These are phyloP conservation scores for Fusarium euwallaceae DNA, from an alignment of 2,329 filamentous ascomycete genomes.

Conservation along the genomic window DNA sequence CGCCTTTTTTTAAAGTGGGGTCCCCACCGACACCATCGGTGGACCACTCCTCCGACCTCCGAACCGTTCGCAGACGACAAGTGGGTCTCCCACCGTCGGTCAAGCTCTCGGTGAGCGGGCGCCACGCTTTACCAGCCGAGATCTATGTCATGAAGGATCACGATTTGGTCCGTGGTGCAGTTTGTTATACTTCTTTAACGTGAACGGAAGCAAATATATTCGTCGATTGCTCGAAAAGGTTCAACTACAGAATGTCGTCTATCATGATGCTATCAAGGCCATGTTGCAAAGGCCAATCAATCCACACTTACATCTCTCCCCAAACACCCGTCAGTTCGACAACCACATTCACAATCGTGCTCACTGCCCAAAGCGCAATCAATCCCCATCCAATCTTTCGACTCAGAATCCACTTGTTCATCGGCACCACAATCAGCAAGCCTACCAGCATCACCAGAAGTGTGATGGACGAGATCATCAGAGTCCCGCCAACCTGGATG, in stretches of 20 bases:
- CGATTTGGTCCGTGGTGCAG: not conserved
- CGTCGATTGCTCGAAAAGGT: conserved; percentile 4
- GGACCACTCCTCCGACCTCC: conserved; percentile 26
- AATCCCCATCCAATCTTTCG: conserved; percentile 84
- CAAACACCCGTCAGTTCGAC: conserved; percentile 78
- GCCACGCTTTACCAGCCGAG: not conserved
- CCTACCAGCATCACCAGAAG: conserved; percentile 84
- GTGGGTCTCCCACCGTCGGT: conserved; percentile 7
- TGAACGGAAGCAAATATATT: not conserved
- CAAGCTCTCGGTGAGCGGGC: conserved; percentile 22
- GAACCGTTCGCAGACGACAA: conserved; percentile 15
- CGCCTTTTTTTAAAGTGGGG: conserved; percentile 14
- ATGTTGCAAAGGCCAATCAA: not conserved
- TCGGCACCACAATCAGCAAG: conserved; percentile 83
- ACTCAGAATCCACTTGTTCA: conserved; percentile 89
- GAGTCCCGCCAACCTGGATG: conserved; percentile 85
- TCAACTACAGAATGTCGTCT: conserved; percentile 5
- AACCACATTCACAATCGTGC: conserved; percentile 84
- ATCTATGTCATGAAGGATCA: not conserved
- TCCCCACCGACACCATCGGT: conserved; percentile 2
- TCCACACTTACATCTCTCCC: conserved; percentile 45
- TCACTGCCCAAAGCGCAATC: conserved; percentile 83
- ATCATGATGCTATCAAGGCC: conserved; percentile 8
- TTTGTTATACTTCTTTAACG: no score
- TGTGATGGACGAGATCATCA: conserved; percentile 88